Base-by-base conservation (phyloP, 2,329 filamentous ascomycete species). In the Huntiella decipiens region DNA sequence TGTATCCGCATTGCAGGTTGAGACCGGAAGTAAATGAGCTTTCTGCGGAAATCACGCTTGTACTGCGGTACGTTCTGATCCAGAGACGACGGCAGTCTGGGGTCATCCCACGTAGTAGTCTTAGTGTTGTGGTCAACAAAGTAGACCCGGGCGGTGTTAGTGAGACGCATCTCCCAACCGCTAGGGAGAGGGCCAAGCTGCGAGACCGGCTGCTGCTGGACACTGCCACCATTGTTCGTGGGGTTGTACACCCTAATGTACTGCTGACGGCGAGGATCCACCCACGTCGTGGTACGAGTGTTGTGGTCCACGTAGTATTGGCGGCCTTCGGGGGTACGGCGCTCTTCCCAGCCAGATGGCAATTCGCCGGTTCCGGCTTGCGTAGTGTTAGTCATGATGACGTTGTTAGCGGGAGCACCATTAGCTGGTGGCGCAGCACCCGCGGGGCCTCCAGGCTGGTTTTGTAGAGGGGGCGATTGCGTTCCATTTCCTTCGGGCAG, bases 81-180 rank as follows among this genome's bases (percentile, higher is more conserved):
- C 51, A 98, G 68, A 1, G 91, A 96, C 2, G 88, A 96, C 17
- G 91, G 91, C 54, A 98, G 67, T 57, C 91, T 77, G 33, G 91
- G 91, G 57, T 98, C 91, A 58, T 98, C 91, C 91, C 91, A 98
- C 1, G 91, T 98, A 3, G 91, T 98, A 0, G 91, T 98, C 70
- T 98, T 98, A 38, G 91, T 98, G 65, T 98, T 98, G 66, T 98
- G 91, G 57, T 98, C 91, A 38, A 98, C 91, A 61, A 98, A 98
- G 65, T 98, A 98, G 12, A 98, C 91, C 50, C 91, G 75, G 22
- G 91, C 91, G 11, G 91, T 98, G 62, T 98, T 96, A 45, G 91
- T 98, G 44, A 98, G 77, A 50, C 91, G 84, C 91, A 98, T 98
- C 69, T 98, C 91, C 91, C 91, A 98, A 2, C 91, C 91, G 57